These are phyloP conservation scores for Ogataea polymorpha DNA, from an alignment of 805 yeast species.

Conservation along the genomic window DNA sequence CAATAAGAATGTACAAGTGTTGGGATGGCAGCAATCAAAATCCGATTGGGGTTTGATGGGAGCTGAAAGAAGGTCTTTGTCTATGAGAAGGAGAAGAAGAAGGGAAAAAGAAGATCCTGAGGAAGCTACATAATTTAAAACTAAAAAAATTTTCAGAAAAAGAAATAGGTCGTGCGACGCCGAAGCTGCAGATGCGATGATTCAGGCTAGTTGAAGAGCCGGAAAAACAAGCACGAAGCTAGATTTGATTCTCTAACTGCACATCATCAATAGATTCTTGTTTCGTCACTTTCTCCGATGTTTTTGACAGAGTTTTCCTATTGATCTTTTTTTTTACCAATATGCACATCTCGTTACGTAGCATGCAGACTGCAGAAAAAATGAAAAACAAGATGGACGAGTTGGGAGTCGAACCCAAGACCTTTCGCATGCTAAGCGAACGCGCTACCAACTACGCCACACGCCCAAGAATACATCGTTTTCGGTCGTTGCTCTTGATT, in stretches of 20 bases:
- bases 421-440: conserved; percentile 80
- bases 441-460: conserved; percentile 86
- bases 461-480: conserved; percentile 46
- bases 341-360: conserved; percentile 14
- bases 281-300: background rate
- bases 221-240: background rate
- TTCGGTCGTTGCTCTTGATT: too few relatives aligned
- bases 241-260: background rate
- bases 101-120: conserved; percentile 24
- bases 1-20: conserved; percentile 1
- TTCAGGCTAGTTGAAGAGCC: background rate
- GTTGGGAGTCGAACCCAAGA: conserved; percentile 80
- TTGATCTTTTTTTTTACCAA: background rate
- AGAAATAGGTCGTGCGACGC: conserved; percentile 11
- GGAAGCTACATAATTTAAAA: conserved; percentile 7
- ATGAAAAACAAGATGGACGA: conserved; percentile 46
- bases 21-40: conserved; percentile 15
- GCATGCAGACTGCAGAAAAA: conserved; percentile 7
- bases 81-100: conserved; percentile 37
- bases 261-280: background rate
- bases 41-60: conserved; percentile 12
- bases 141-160: conserved; percentile 10
- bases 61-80: conserved; percentile 32
- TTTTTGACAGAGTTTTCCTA: background rate
- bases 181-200: background rate